Conservation (phyloP, 768 basidiomycete genomes). For the Boletus fagicola region DNA sequence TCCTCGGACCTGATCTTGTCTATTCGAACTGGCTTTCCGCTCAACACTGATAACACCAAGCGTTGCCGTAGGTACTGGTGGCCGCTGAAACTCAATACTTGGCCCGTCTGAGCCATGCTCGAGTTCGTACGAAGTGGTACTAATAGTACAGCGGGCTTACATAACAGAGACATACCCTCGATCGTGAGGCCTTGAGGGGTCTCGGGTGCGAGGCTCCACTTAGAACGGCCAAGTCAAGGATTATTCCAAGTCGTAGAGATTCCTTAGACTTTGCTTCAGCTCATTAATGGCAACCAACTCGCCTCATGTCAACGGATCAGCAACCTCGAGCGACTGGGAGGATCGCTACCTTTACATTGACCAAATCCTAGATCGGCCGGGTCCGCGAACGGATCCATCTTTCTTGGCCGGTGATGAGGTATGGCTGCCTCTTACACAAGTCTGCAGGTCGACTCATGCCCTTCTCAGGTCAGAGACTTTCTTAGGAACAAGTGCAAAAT, state of each 20-base stretch:
- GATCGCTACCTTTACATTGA: conserved; percentile 80
- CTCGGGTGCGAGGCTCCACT: neutral
- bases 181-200: conserved; percentile 2
- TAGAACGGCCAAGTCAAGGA: conserved; percentile 1
- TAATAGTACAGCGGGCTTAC: conserved; percentile 19
- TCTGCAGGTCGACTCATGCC: neutral
- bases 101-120: conserved; percentile 40
- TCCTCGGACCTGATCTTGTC: conserved; percentile 88
- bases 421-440: conserved; percentile 20
- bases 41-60: conserved; percentile 84
- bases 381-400: conserved; percentile 85
- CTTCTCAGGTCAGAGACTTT: conserved; percentile 77
- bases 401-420: conserved; percentile 84
- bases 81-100: conserved; percentile 63
- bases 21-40: conserved; percentile 80
- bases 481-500: conserved; percentile 84
- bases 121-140: neutral
- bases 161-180: conserved; percentile 14
- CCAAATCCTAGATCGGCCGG: conserved; percentile 78
- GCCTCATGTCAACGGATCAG: conserved; percentile 35
- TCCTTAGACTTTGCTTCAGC: conserved; percentile 11
- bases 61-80: conserved; percentile 83
- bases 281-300: conserved; percentile 26
- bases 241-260: conserved; percentile 11
- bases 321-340: conserved; percentile 45